phyloP scores from a whole-genome alignment of 2,329 filamentous ascomycete species.

The Aureobasidium sp. region DNA sequence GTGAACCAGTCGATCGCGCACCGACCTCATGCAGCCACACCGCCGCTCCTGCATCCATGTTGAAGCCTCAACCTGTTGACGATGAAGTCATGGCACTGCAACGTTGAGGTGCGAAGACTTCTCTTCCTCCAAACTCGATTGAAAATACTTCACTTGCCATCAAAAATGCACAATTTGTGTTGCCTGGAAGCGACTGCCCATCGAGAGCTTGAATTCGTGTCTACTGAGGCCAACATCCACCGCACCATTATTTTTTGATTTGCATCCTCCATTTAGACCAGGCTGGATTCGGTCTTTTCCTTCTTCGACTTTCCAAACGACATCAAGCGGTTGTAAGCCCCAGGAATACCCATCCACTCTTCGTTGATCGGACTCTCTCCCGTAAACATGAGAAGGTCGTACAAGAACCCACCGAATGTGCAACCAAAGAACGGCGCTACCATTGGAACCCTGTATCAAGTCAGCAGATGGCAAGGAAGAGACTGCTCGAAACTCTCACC shows the following conservation, averaged over 20 bases:
- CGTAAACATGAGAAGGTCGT: slow-evolving; percentile 62
- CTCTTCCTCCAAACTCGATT: neutral
- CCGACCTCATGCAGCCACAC: slow-evolving; percentile 7
- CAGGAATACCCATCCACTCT: slow-evolving; percentile 50
- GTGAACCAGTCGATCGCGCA: neutral
- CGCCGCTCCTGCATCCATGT: slow-evolving; percentile 9
- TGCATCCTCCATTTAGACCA: neutral
- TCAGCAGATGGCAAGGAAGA: too few species aligned
- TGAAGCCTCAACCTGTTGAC: slow-evolving; percentile 2
- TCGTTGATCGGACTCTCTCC: slow-evolving; percentile 65
- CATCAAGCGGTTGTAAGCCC: slow-evolving; percentile 16
- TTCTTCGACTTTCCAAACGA: slow-evolving; percentile 5
- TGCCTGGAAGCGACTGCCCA: neutral
- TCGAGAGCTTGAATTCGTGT: neutral
- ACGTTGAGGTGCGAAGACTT: neutral
- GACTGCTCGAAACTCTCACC: slow-evolving; percentile 22
- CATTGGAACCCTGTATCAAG: slow-evolving; percentile 50
- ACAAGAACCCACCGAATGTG: slow-evolving; percentile 55
- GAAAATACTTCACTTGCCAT: neutral
- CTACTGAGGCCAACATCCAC: neutral
- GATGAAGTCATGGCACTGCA: neutral
- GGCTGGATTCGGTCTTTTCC: slow-evolving; percentile 4
- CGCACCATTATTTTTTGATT: neutral
- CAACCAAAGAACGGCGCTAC: slow-evolving; percentile 62
- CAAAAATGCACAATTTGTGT: neutral